Evolutionary conservation across 331 rosid species (phyloP), one percentile per base, ranked within the genome.

Genomic region (Quercus lobata): DNA sequence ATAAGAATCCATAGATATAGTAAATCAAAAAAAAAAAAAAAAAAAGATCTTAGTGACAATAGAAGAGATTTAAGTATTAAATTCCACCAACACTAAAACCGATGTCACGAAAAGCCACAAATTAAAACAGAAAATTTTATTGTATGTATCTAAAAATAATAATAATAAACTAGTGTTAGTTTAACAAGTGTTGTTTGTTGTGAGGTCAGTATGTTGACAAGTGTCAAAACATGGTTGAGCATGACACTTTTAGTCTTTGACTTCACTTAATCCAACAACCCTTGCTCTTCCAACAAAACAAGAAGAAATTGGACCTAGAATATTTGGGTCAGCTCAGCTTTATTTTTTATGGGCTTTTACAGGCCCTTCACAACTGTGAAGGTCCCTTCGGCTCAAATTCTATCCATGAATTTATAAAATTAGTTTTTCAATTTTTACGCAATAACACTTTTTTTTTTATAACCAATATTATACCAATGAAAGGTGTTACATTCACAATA

Each of bases 401-500:
- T 44, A 10, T 44, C 52, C 3, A 10, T 46, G 15, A 11, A 46
- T 46, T 1, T 46, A 11, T 11, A 57, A 22, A 22, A 9, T 4
- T 58, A 58, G 10, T 12, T 0, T 58, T 10, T 7, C 4, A 21
- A n/a, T 37, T 7, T 37, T 37, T 37, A 37, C 2, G 10, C 44
- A 7, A 7, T 37, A 1, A 37, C 10, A 37, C 44, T 1, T 37
- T 37, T 37, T 6, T 24, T 24, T 24, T 22, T 22, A 35, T 37
- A 37, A 7, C 10, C 2, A 37, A 37, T 37, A 37, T 37, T 37
- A 37, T 37, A 37, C 44, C 7, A 37, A 37, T 7, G 2, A 37
- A 37, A 37, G 2, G 1, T 37, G 10, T 0, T 37, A 37, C 2
- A 7, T 7, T 37, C 0, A 37, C 0, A 37, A 35, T 35, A 35